These are phyloP conservation scores for Solanum hybrid DNA, from an alignment of 305 asterid genomes.

Conservation along the genomic window DNA sequence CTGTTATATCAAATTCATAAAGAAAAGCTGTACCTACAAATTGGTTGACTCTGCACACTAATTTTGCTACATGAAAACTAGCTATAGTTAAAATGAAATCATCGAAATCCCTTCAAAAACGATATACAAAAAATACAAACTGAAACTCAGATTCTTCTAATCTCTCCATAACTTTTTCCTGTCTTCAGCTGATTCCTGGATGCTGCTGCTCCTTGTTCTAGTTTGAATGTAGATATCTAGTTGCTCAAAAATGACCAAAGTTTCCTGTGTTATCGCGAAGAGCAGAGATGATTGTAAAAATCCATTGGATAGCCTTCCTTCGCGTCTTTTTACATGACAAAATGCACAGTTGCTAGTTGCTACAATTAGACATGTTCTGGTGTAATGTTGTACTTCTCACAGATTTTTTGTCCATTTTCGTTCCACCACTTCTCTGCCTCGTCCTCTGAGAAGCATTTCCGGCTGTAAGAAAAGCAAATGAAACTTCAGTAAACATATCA, in stretches of 20 bases:
- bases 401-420: constrained; percentile 54
- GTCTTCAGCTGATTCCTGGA: background rate
- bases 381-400: constrained; percentile 45
- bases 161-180: background rate
- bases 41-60: background rate
- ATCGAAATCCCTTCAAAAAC: background rate
- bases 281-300: background rate
- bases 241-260: background rate
- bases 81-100: background rate
- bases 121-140: background rate
- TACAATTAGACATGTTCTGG: background rate
- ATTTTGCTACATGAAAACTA: background rate
- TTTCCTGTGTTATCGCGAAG: background rate
- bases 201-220: background rate
- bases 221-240: background rate
- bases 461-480: constrained; percentile 30
- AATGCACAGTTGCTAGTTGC: background rate
- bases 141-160: background rate
- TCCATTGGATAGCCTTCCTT: background rate
- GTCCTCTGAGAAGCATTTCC: constrained; percentile 67
- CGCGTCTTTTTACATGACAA: background rate
- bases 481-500: background rate
- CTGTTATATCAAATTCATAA: background rate
- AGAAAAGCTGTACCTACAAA: background rate
- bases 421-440: constrained; percentile 91